phyloP scores from a whole-genome alignment of 345 rosid species.

The Raphanus sativus region DNA sequence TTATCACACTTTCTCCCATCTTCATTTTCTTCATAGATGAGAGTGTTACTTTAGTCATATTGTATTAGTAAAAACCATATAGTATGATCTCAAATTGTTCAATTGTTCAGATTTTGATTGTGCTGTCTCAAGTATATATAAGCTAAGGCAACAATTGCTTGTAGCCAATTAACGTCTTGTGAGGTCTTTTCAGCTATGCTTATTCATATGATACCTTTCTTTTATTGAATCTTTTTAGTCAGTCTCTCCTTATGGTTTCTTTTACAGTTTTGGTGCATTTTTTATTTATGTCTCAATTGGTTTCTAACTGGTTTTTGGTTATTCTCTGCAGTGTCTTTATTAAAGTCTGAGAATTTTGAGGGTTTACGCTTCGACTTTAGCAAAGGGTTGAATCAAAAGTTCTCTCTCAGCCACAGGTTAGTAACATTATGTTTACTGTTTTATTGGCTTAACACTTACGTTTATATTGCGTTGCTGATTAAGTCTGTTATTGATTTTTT shows the following conservation, averaged over 20 bases:
- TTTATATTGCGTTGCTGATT: slow-evolving; percentile 5
- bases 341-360: slow-evolving; percentile 90
- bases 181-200: too few species aligned
- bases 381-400: slow-evolving; percentile 83
- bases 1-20: neutral
- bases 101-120: neutral
- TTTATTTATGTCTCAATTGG: neutral
- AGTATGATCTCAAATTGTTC: too few species aligned
- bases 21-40: neutral
- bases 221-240: neutral
- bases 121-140: too few species aligned
- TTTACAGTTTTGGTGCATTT: neutral
- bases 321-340: slow-evolving; percentile 75
- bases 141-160: too few species aligned
- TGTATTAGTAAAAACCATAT: too few species aligned
- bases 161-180: too few species aligned
- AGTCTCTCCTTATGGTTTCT: neutral
- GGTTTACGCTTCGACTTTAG: slow-evolving; percentile 93
- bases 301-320: neutral
- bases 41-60: neutral
- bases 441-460: neutral
- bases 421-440: neutral
- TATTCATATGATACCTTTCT: neutral
- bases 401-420: slow-evolving; percentile 91
- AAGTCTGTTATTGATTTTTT: slow-evolving; percentile 12